These are phyloP conservation scores for Nakazawaea molendinolei DNA, from an alignment of 805 yeast species.

Conservation along the genomic window DNA sequence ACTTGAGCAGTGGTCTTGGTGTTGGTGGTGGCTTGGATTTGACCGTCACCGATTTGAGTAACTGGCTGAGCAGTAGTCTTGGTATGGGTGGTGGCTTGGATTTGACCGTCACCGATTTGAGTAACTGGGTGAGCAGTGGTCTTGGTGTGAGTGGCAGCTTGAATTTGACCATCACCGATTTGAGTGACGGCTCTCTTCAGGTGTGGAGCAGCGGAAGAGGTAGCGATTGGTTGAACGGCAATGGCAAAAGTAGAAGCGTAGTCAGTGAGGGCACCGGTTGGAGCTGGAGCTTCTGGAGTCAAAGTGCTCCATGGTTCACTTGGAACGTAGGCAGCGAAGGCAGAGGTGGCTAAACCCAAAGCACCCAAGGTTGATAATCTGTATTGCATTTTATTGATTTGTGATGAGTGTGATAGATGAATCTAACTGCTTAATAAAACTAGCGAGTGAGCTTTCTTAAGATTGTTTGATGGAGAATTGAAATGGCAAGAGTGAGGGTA, in stretches of 20 bases:
- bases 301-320: conserved; percentile 66
- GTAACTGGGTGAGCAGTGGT: conserved; percentile 21
- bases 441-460: not conserved
- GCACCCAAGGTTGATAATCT: conserved; percentile 29
- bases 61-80: conserved; percentile 26
- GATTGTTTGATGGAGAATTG: not conserved
- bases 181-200: conserved; percentile 38
- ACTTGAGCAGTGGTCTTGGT: conserved; percentile 27
- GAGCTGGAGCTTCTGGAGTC: conserved; percentile 51
- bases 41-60: conserved; percentile 43
- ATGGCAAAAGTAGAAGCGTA: conserved; percentile 59
- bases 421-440: too few species aligned
- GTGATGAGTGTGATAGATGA: too few species aligned
- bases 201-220: conserved; percentile 27
- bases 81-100: conserved; percentile 31
- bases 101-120: conserved; percentile 42
- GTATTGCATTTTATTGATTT: conserved; percentile 38
- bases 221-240: conserved; percentile 48
- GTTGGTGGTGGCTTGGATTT: conserved; percentile 34
- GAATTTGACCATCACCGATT: conserved; percentile 59
- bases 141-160: conserved; percentile 36
- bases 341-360: conserved; percentile 38
- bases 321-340: conserved; percentile 59
- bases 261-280: conserved; percentile 50
- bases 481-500: not conserved